Conservation (phyloP, 805 yeast species). For the Pichia cabralensis region DNA sequence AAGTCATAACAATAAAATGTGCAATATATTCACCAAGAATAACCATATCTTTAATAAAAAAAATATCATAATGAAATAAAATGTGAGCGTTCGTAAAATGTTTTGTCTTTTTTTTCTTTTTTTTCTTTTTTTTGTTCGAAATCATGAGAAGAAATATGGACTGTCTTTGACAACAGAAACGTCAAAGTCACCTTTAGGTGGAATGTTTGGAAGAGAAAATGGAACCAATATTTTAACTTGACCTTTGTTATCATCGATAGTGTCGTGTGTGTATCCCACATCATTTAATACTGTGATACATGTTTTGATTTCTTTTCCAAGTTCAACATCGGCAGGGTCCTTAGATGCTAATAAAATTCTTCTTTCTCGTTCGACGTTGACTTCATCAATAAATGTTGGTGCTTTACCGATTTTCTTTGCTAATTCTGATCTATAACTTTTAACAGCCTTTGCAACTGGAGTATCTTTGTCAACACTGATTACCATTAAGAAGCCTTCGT, state of each 20-base stretch:
- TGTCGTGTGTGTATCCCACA: conserved; percentile 13
- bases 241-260: conserved; percentile 14
- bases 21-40: too few species aligned
- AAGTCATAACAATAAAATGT: too few species aligned
- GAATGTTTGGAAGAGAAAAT: conserved; percentile 59
- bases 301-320: conserved; percentile 52
- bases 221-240: conserved; percentile 49
- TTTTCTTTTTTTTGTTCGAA: too few species aligned
- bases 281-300: conserved; percentile 50
- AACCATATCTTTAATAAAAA: too few species aligned
- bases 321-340: conserved; percentile 36
- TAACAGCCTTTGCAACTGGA: conserved; percentile 41
- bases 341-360: conserved; percentile 41
- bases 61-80: too few species aligned
- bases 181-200: conserved; percentile 76
- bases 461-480: conserved; percentile 43
- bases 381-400: conserved; percentile 62
- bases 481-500: conserved; percentile 57
- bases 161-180: conserved; percentile 64
- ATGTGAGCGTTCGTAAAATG: too few species aligned
- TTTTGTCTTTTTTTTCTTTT: too few species aligned
- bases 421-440: conserved; percentile 38
- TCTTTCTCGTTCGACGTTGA: conserved; percentile 59
- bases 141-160: conserved; percentile 58
- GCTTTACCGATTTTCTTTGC: conserved; percentile 41